Percentiles rank a stretch among this genome's conserved stretches.
phyloP scores from a whole-genome alignment of 495 filamentous ascomycete species.

The Clohesyomyces aquaticus region DNA sequence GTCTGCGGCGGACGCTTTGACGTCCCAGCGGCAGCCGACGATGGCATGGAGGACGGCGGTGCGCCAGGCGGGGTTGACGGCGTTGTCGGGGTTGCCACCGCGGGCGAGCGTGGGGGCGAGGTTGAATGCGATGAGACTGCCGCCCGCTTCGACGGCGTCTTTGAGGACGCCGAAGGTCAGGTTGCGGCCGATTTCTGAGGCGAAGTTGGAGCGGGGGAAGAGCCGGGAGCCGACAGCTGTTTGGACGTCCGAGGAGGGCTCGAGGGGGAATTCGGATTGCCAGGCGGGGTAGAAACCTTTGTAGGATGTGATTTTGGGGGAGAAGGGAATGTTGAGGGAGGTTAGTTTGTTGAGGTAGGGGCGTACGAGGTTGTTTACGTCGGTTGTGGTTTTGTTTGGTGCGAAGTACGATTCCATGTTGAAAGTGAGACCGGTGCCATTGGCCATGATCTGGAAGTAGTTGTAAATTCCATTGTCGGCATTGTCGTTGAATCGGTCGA shows the following conservation, averaged over 20 bases:
- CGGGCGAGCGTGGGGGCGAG: conserved; percentile 30
- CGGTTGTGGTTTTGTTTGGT: conserved; percentile 23
- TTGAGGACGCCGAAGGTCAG: conserved; percentile 24
- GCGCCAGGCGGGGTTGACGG: conserved; percentile 41
- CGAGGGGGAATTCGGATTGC: conserved; percentile 33
- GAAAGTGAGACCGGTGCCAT: conserved; percentile 19
- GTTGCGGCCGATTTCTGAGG: conserved; percentile 25
- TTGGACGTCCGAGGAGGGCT: conserved; percentile 20
- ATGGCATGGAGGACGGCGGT: conserved; percentile 31
- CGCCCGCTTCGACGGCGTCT: conserved; percentile 24
- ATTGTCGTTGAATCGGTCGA: conserved; percentile 16
- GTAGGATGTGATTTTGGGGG: conserved; percentile 34
- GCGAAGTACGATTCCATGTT: conserved; percentile 32
- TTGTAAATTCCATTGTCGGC: conserved; percentile 27
- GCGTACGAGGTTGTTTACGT: conserved; percentile 10
- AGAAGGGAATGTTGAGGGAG: conserved; percentile 28
- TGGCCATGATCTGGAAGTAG: conserved; percentile 23
- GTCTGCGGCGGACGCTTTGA: background rate
- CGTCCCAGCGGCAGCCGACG: conserved; percentile 6
- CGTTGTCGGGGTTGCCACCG: conserved; percentile 32
- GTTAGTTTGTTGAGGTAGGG: conserved; percentile 21
- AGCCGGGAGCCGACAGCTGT: conserved; percentile 32
- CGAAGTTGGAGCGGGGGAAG: conserved; percentile 34
- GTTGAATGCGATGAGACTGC: conserved; percentile 27
- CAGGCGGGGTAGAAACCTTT: conserved; percentile 36